These are phyloP conservation scores for Geosmithia flava DNA, from an alignment of 2,329 filamentous ascomycete species.

Conservation along the genomic window DNA sequence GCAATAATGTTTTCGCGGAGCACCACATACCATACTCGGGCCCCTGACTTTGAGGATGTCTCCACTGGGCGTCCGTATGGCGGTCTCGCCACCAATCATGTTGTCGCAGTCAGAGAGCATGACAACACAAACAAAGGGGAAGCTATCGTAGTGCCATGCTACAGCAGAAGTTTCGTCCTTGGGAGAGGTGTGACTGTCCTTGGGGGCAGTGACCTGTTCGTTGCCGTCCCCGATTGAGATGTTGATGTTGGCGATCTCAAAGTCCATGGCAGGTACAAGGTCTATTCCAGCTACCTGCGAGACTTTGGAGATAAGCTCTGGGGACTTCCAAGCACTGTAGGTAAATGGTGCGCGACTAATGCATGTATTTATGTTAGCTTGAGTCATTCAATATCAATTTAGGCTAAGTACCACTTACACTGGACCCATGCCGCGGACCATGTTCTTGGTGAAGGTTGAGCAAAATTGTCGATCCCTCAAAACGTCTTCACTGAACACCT, in stretches of 20 bases:
- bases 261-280: slow-evolving; percentile 38
- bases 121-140: slow-evolving; percentile 57
- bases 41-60: slow-evolving; percentile 45
- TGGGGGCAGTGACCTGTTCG: slow-evolving; percentile 6
- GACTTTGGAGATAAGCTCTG: slow-evolving; percentile 29
- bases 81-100: slow-evolving; percentile 56
- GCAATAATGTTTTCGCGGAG: background rate
- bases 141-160: slow-evolving; percentile 53
- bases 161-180: slow-evolving; percentile 42
- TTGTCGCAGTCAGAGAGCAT: slow-evolving; percentile 52
- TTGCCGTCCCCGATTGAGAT: slow-evolving; percentile 36
- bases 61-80: slow-evolving; percentile 38
- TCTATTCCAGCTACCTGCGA: slow-evolving; percentile 42
- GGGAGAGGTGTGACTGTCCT: slow-evolving; percentile 25
- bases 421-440: slow-evolving; percentile 33
- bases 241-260: slow-evolving; percentile 44
- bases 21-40: slow-evolving; percentile 38
- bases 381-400: background rate
- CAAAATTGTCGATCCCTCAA: slow-evolving; percentile 43
- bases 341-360: slow-evolving; percentile 49
- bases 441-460: slow-evolving; percentile 31
- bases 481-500: slow-evolving; percentile 47
- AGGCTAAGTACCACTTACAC: slow-evolving; percentile 29
- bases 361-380: slow-evolving; percentile 1
- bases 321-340: slow-evolving; percentile 34